Evolutionary conservation across 257 asterid genomes (phyloP).

Genomic region (Linderniella brevidens): DNA sequence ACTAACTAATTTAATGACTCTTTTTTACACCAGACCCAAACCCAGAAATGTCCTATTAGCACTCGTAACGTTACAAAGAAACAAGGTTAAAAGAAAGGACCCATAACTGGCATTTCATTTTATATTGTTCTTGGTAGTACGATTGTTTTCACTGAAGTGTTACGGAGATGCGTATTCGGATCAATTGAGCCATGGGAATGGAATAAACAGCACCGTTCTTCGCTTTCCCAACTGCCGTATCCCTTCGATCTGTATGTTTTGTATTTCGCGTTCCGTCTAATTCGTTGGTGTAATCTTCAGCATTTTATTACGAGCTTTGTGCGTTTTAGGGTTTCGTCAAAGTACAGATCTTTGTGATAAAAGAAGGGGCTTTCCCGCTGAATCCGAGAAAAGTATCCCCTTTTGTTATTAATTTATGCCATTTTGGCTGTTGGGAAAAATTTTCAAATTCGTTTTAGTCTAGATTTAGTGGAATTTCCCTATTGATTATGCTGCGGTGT

Average conservation of each 20-base stretch:
- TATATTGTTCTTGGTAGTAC: too few species aligned
- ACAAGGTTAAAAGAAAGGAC: too few species aligned
- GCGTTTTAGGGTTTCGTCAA: constrained; percentile 33
- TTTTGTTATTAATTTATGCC: constrained; percentile 6
- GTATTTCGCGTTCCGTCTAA: constrained; percentile 10
- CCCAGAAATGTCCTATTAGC: too few species aligned
- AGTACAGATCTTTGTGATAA: constrained; percentile 29
- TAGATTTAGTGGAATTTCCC: constrained; percentile 6
- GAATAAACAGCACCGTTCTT: constrained; percentile 21
- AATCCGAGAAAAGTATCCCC: constrained; percentile 12
- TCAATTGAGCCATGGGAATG: constrained; percentile 18
- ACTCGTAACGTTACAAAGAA: too few species aligned
- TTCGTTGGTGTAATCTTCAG: constrained; percentile 14
- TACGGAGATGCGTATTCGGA: constrained; percentile 14
- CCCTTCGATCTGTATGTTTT: constrained; percentile 2
- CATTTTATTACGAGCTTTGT: constrained; percentile 13
- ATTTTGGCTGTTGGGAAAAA: constrained; percentile 15
- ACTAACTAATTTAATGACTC: too few species aligned
- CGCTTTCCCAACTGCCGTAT: constrained; percentile 23
- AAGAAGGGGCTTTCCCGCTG: constrained; percentile 11
- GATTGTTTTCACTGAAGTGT: background rate
- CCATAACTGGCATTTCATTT: too few species aligned
- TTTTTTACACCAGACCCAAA: too few species aligned
- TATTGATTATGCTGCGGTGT: background rate
- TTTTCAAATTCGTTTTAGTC: too few species aligned